Evolutionary conservation across 441 rosid genomes (phyloP).

Genomic region (Erodium chrysanthum): DNA sequence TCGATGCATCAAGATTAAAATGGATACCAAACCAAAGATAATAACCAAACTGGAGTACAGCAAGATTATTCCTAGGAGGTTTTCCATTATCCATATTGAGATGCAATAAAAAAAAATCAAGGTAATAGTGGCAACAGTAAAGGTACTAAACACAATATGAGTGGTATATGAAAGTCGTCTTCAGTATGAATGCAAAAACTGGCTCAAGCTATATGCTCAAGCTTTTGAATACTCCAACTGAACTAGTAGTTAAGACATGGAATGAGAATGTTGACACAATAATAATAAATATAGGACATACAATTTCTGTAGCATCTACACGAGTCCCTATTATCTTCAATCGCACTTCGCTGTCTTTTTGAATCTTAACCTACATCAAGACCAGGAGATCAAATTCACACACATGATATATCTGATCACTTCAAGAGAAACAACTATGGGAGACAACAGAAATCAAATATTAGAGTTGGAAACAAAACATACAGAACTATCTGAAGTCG

Average conservation of each 20-base stretch:
- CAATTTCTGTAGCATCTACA: slow-evolving; percentile 88
- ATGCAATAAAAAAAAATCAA: too few species aligned
- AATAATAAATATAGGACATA: slow-evolving; percentile 23
- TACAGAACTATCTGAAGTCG: slow-evolving; percentile 86
- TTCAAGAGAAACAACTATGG: neutral
- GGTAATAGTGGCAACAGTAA: neutral
- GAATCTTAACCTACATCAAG: slow-evolving; percentile 67
- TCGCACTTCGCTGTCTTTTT: slow-evolving; percentile 83
- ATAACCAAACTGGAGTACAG: neutral
- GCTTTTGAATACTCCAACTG: too few species aligned
- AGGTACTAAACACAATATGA: neutral
- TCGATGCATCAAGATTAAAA: neutral
- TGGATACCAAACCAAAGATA: neutral
- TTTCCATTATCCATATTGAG: neutral
- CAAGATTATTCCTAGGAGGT: neutral
- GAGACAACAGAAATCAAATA: neutral
- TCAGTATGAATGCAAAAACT: neutral
- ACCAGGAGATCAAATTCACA: slow-evolving; percentile 13
- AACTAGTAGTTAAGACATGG: too few species aligned
- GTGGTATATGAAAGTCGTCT: neutral
- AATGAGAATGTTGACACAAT: too few species aligned
- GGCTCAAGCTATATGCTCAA: neutral
- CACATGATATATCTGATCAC: neutral
- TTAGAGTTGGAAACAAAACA: slow-evolving; percentile 15
- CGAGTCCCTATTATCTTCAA: slow-evolving; percentile 87